A percentile compares a stretch with the other conserved stretches of the same genome.
phyloP scores from a whole-genome alignment of 495 filamentous ascomycete species.

The Penicillium tannophilum region DNA sequence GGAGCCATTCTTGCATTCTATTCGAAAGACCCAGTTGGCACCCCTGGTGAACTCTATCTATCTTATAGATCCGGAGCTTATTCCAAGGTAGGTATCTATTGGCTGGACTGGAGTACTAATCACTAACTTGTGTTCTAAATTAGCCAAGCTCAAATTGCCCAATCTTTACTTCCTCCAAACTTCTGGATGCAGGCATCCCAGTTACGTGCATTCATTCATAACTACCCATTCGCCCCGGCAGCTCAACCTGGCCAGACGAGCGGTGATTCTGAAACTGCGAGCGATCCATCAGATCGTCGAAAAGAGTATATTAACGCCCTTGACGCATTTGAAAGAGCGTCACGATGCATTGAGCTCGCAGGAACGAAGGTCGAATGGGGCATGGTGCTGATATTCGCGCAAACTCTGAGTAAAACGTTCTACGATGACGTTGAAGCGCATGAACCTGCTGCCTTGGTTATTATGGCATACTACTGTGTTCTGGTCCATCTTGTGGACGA shows the following conservation, averaged over 20 bases:
- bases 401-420: conserved; percentile 48
- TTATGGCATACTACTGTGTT: conserved; percentile 44
- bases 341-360: conserved; percentile 24
- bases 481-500: conserved; percentile 40
- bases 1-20: conserved; percentile 22
- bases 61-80: conserved; percentile 19
- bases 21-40: conserved; percentile 20
- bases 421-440: conserved; percentile 43
- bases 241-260: background rate
- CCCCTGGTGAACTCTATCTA: conserved; percentile 24
- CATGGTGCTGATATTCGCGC: conserved; percentile 37
- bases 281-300: conserved; percentile 8
- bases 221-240: conserved; percentile 16
- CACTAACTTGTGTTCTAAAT: background rate
- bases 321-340: conserved; percentile 12
- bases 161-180: conserved; percentile 25
- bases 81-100: conserved; percentile 15
- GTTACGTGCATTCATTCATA: conserved; percentile 23
- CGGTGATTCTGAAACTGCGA: background rate
- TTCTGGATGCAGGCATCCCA: conserved; percentile 18
- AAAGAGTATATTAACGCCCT: conserved; percentile 22
- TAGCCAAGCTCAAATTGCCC: conserved; percentile 14
- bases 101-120: background rate
- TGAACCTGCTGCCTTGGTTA: conserved; percentile 50
- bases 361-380: conserved; percentile 23